A percentile compares a stretch with the other conserved stretches of the same genome.
Conservation (phyloP, 306 rosid species). For the Myrica gale region DNA sequence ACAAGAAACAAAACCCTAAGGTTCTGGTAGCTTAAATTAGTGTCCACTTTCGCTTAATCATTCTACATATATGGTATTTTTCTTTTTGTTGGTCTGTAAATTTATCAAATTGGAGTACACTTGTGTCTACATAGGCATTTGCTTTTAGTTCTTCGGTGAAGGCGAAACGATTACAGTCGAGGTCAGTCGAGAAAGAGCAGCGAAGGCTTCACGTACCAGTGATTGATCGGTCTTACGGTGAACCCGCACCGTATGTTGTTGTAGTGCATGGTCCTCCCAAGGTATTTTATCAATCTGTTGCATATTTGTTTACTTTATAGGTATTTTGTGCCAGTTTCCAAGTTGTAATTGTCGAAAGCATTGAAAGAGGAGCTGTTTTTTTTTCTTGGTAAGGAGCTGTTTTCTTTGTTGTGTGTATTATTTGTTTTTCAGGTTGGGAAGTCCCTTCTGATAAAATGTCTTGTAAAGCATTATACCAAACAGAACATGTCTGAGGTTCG, state of each 20-base stretch:
- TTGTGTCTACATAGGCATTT: slow-evolving; percentile 45
- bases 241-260: slow-evolving; percentile 72
- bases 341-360: neutral
- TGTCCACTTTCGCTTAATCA: neutral
- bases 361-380: neutral
- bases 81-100: neutral
- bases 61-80: neutral
- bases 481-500: slow-evolving; percentile 81
- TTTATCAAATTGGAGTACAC: neutral
- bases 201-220: slow-evolving; percentile 81
- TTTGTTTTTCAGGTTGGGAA: slow-evolving; percentile 70
- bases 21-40: slow-evolving; percentile 10
- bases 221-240: slow-evolving; percentile 78
- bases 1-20: slow-evolving; percentile 62
- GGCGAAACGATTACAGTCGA: slow-evolving; percentile 81
- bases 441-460: slow-evolving; percentile 74
- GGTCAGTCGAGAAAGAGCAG: slow-evolving; percentile 92
- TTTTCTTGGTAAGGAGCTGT: neutral
- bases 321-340: neutral
- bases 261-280: slow-evolving; percentile 96
- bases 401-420: neutral
- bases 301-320: neutral
- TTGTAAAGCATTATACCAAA: slow-evolving; percentile 81
- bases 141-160: slow-evolving; percentile 71
- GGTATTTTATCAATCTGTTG: slow-evolving; percentile 33